These are phyloP conservation scores for Auriscalpium microsporum DNA, from an alignment of 768 basidiomycete species.

Conservation along the genomic window DNA sequence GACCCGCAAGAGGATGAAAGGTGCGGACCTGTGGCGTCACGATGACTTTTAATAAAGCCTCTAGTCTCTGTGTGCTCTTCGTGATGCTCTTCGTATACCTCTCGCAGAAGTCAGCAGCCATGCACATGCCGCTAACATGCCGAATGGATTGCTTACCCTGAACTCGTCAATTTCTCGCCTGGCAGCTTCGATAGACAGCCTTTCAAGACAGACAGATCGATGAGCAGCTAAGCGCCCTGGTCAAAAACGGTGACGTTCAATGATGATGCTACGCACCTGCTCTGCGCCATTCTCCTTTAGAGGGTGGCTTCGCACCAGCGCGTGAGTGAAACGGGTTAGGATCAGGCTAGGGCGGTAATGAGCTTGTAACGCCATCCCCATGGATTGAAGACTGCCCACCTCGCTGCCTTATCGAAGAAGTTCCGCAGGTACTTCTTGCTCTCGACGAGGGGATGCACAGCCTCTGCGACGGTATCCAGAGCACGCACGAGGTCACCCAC, in stretches of 20 bases:
- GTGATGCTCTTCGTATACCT: slow-evolving; percentile 80
- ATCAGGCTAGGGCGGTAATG: slow-evolving; percentile 47
- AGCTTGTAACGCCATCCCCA: background rate
- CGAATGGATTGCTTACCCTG: slow-evolving; percentile 34
- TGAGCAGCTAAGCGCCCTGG: slow-evolving; percentile 50
- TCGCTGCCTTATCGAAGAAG: slow-evolving; percentile 87
- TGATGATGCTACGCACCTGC: slow-evolving; percentile 53
- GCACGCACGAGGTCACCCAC: slow-evolving; percentile 67
- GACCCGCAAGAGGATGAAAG: background rate
- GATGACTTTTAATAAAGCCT: slow-evolving; percentile 91
- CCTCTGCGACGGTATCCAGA: slow-evolving; percentile 68
- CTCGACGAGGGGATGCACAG: slow-evolving; percentile 75
- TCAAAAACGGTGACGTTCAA: background rate
- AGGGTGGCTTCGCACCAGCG: slow-evolving; percentile 84
- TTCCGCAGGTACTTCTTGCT: slow-evolving; percentile 93
- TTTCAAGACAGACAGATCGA: slow-evolving; percentile 86
- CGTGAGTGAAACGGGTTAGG: slow-evolving; percentile 80
- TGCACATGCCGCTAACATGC: background rate
- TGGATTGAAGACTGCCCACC: slow-evolving; percentile 36
- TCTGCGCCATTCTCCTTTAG: slow-evolving; percentile 91
- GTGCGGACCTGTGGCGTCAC: slow-evolving; percentile 78
- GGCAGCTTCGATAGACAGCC: slow-evolving; percentile 77
- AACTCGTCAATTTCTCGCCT: slow-evolving; percentile 50
- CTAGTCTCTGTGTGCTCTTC: slow-evolving; percentile 74
- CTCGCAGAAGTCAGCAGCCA: slow-evolving; percentile 9